Base-by-base conservation (phyloP, 768 basidiomycete species). In the Leccinellum luteum region DNA sequence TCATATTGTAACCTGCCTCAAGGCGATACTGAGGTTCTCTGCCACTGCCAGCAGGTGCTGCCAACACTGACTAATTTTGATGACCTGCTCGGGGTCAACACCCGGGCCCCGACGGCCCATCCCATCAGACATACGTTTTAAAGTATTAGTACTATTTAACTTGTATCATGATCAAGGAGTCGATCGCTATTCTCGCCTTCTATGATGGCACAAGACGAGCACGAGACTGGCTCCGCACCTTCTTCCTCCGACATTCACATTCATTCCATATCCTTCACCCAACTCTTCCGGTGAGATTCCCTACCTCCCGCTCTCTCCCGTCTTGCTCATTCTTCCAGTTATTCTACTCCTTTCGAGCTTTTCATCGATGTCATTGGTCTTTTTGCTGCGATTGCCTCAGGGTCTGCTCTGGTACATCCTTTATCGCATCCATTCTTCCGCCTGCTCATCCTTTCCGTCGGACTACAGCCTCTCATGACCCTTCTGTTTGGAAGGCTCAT, bases 401-500 rank as follows among this genome's bases (percentile, higher is more conserved):
- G 94, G 23, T 86, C 91, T 21, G 85, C 92, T 28, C 90, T 92
- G 79, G 89, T 90, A 57, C 65, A 19, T 14, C 53, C 12, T 51
- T 53, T 35, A 55, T 27, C 49, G 12, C 28, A 27, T 34, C 9
- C 31, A 41, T 48, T 48, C 47, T 6, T 43, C 23, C 17, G 2
- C 32, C 23, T 1, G n/a, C 61, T 59, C 45, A 58, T 17, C 3
- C 38, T 1, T 15, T n/a, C 35, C 21, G n/a, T 38, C 38, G 38
- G n/a, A 51, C 8, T 56, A 4, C 14, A 89, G 85, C 89, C 88
- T 5, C 76, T 90, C 45, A 89, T 92, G 88, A 85, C 84, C 62
- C 74, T 97, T 55, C 79, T 97, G 34, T 96, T 97, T 69, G 93
- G 93, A 38, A 84, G 84, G 48, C 82, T 95, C 51, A 88, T 88